Evolutionary conservation across 2,329 filamentous ascomycete genomes (phyloP).

Genomic region (Zymoseptoria brevis): DNA sequence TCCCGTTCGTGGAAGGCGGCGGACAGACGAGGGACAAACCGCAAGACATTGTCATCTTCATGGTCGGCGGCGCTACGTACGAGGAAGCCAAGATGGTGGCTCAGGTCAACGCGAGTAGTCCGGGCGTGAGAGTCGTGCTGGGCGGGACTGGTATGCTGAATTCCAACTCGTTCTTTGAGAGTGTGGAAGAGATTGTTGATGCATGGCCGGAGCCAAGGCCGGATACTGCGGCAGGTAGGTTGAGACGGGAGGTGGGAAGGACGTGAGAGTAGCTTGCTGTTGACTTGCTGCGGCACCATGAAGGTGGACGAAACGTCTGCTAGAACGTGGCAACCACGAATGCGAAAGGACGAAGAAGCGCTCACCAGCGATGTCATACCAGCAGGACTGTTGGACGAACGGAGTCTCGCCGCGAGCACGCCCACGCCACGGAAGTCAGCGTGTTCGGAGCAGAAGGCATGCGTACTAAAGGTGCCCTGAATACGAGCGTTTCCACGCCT

Average conservation of each 20-base stretch:
- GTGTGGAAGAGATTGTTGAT: slow-evolving; percentile 80
- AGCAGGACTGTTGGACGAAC: too few relatives aligned
- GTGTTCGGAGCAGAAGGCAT: too few relatives aligned
- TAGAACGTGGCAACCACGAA: too few relatives aligned
- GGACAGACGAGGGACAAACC: slow-evolving; percentile 87
- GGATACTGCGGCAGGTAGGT: slow-evolving; percentile 52
- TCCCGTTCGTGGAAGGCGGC: slow-evolving; percentile 86
- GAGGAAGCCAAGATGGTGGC: slow-evolving; percentile 95
- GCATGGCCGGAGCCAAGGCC: slow-evolving; percentile 69
- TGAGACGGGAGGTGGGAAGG: slow-evolving; percentile 54
- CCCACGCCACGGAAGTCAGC: background rate
- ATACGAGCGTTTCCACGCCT: background rate
- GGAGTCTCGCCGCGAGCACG: background rate
- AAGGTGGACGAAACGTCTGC: too few relatives aligned
- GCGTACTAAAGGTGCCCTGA: background rate
- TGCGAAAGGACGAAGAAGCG: background rate
- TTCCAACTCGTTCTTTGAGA: slow-evolving; percentile 76
- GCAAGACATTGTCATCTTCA: slow-evolving; percentile 92
- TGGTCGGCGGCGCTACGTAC: slow-evolving; percentile 87
- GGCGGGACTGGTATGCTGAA: slow-evolving; percentile 87
- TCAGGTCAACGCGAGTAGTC: slow-evolving; percentile 84
- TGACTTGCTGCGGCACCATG: too few relatives aligned
- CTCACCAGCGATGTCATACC: background rate
- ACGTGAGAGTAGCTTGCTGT: slow-evolving; percentile 8
- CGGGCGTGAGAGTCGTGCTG: slow-evolving; percentile 80